Base-by-base conservation (phyloP, 1,284 basidiomycete genomes). In the Rhizoctonia solani region DNA sequence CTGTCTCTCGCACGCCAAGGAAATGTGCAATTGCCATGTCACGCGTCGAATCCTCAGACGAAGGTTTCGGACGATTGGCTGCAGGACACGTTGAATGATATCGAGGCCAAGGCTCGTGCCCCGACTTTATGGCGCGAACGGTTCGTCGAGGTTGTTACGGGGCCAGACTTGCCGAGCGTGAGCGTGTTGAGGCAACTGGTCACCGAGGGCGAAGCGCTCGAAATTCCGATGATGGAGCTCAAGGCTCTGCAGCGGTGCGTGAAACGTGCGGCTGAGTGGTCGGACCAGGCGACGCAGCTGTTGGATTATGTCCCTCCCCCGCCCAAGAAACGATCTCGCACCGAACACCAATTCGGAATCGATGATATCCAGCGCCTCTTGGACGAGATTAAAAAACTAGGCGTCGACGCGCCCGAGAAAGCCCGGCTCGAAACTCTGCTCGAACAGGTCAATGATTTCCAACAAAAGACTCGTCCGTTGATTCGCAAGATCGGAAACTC, bases 161-260 rank as follows among this genome's bases (percentile, higher is more conserved):
- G 90, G 70, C 87, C 82, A 46, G 81, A 86, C 3, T 84, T 86
- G 11, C 94, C 95, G 14, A 77, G 84, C 1, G 82, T 96, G 59
- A 88, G 90, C 68, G 83, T 83, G 30, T 83, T 98, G 66, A 86
- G 89, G 30, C 85, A 88, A 4, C 79, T 96, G 16, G 81, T 93
- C 25, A 84, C 88, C 0, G 95, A 98, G 75, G 95, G 92, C 21
- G 93, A 97, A 72, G 87, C 87, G 67, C 92, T 96, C 74, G 87
- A 85, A 54, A 85, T 87, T 74, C 81, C 83, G 25, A 81, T 97
- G 19, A 81, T 85, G 1, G 92, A 95, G 75, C 81, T 95, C 53
- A 77, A 80, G 21, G 79, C 85, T 52, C 83, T 98, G 50, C 85
- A 87, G 53, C 88, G 86, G 74, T 93, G 93, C 74, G 89, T 97